Evolutionary conservation across 176 grass and related monocot genomes (phyloP).

Genomic region (Leersia perrieri): DNA sequence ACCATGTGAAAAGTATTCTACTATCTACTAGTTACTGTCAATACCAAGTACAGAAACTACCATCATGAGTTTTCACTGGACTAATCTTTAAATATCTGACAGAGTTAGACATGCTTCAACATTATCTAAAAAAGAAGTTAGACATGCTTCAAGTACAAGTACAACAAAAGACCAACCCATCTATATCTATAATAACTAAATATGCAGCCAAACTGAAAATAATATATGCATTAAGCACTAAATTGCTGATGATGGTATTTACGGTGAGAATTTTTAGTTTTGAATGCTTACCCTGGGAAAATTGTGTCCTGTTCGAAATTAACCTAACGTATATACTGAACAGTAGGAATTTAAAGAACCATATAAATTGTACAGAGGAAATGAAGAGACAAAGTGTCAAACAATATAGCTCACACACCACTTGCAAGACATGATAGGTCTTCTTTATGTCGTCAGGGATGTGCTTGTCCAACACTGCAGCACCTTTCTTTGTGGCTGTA

Average conservation of each 20-base stretch:
- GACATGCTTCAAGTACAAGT: not conserved
- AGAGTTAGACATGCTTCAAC: not conserved
- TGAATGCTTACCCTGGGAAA: not conserved
- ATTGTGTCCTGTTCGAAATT: not conserved
- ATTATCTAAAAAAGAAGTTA: not conserved
- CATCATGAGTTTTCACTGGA: not conserved
- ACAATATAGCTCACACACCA: conserved; percentile 39
- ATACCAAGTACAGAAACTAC: not conserved
- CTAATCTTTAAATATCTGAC: not conserved
- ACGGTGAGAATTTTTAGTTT: not conserved
- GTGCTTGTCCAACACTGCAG: conserved; percentile 73
- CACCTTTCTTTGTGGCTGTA: conserved; percentile 82
- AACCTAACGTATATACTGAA: not conserved
- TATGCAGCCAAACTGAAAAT: not conserved
- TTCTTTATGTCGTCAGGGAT: conserved; percentile 70
- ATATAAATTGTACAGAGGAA: not conserved
- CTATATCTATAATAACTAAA: not conserved
- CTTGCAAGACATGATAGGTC: conserved; percentile 78
- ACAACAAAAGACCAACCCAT: not conserved
- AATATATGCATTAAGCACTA: not conserved
- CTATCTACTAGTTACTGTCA: not conserved
- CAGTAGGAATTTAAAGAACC: not conserved
- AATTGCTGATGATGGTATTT: not conserved
- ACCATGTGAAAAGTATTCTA: not conserved
- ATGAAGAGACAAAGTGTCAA: conserved; percentile 1